phyloP scores from a whole-genome alignment of 2,329 filamentous ascomycete species.

The Thielaviopsis populi region DNA sequence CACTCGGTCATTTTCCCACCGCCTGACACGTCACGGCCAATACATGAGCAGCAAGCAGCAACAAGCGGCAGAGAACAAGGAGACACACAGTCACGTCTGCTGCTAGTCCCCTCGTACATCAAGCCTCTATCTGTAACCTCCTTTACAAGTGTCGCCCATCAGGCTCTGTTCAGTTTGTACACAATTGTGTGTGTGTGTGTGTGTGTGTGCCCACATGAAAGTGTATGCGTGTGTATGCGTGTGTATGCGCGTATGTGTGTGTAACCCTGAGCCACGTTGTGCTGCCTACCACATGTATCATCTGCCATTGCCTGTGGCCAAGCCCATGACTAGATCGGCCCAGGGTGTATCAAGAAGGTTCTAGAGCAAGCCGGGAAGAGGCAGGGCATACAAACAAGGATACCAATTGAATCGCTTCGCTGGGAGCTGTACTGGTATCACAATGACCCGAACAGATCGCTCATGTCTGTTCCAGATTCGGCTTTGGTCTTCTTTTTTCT shows the following conservation, averaged over 20 bases:
- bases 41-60: background rate
- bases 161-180: background rate
- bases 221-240: too few species aligned
- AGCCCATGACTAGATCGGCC: background rate
- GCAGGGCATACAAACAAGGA: background rate
- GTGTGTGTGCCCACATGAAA: too few species aligned
- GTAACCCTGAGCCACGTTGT: background rate
- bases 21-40: background rate
- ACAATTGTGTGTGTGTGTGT: background rate
- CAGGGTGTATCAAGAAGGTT: background rate
- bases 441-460: constrained; percentile 45
- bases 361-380: background rate
- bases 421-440: background rate
- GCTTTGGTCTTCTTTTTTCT: constrained; percentile 42
- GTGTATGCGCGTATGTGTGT: too few species aligned
- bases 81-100: background rate
- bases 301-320: background rate
- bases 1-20: background rate
- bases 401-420: background rate
- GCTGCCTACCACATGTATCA: background rate
- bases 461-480: constrained; percentile 27
- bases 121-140: background rate
- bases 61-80: background rate
- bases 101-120: background rate
- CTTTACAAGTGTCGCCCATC: background rate